Evolutionary conservation across 2,329 filamentous ascomycete species (phyloP).

Genomic region (Plenodomus biglobosus): DNA sequence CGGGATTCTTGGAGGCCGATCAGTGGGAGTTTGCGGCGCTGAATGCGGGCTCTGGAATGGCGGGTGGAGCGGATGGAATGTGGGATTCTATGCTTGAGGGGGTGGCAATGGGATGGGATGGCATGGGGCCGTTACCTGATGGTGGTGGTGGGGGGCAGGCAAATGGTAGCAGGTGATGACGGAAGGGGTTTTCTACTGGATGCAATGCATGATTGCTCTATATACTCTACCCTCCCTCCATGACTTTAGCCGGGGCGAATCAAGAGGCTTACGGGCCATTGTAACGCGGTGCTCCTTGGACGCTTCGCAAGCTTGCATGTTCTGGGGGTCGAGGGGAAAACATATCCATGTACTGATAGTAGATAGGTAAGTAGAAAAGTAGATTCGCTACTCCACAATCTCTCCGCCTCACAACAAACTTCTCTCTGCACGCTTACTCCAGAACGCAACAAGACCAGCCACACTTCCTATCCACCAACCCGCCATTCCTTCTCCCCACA

Average conservation of each 20-base stretch:
- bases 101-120: constrained; percentile 40
- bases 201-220: not conserved
- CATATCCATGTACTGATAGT: no score
- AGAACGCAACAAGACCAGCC: not conserved
- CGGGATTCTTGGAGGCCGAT: constrained; percentile 26
- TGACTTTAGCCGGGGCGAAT: not conserved
- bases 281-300: no score
- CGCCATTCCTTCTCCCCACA: not conserved
- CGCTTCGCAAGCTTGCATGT: no score
- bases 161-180: not conserved
- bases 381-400: no score
- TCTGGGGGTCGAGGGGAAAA: no score
- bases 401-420: no score
- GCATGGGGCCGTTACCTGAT: not conserved
- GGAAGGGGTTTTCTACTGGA: not conserved
- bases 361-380: no score
- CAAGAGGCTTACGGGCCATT: no score
- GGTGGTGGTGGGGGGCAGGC: no score
- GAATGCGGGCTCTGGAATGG: constrained; percentile 30
- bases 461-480: not conserved
- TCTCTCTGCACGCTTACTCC: no score
- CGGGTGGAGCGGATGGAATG: constrained; percentile 36
- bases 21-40: constrained; percentile 40
- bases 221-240: not conserved
- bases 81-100: constrained; percentile 44